A percentile compares a stretch with the other conserved stretches of the same genome.
These are phyloP conservation scores for Haplographium delicatum DNA, from an alignment of 495 filamentous ascomycete genomes.

Conservation along the genomic window DNA sequence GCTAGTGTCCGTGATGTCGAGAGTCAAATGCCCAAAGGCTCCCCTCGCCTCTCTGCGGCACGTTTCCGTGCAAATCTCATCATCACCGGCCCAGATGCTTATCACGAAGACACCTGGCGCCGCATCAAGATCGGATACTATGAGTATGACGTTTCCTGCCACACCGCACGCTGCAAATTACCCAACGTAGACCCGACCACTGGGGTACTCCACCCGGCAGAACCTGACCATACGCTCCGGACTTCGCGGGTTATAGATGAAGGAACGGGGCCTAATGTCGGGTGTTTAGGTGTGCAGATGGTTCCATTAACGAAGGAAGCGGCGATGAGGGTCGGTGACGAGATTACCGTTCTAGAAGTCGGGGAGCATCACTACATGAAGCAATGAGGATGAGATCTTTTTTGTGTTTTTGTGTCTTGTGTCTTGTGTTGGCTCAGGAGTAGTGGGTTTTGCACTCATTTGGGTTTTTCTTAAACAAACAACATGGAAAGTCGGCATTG, in stretches of 20 bases:
- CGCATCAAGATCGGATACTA: constrained; percentile 51
- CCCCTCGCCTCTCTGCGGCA: constrained; percentile 50
- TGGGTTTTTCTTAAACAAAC: too few relatives aligned
- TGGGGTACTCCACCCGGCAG: constrained; percentile 60
- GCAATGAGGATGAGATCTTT: constrained; percentile 9
- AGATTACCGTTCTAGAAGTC: constrained; percentile 51
- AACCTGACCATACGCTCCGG: constrained; percentile 71
- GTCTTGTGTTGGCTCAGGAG: too few relatives aligned
- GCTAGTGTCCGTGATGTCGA: constrained; percentile 64
- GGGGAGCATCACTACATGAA: constrained; percentile 12
- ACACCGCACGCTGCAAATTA: constrained; percentile 73
- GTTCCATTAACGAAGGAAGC: constrained; percentile 53
- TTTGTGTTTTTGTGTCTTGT: too few relatives aligned
- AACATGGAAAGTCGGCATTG: too few relatives aligned
- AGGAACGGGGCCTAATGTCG: constrained; percentile 56
- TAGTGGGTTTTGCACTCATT: too few relatives aligned
- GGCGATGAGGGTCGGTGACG: constrained; percentile 54
- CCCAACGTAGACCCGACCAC: constrained; percentile 78
- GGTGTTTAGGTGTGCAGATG: constrained; percentile 82
- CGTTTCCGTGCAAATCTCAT: constrained; percentile 87
- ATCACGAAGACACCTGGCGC: constrained; percentile 77
- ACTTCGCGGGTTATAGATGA: constrained; percentile 67
- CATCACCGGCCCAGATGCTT: constrained; percentile 56
- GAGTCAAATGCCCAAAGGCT: constrained; percentile 43
- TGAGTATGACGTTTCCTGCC: constrained; percentile 57